Evolutionary conservation across 2,329 filamentous ascomycete genomes (phyloP), one percentile per base, ranked within the genome.

Genomic region (Zopfia rhizophila): DNA sequence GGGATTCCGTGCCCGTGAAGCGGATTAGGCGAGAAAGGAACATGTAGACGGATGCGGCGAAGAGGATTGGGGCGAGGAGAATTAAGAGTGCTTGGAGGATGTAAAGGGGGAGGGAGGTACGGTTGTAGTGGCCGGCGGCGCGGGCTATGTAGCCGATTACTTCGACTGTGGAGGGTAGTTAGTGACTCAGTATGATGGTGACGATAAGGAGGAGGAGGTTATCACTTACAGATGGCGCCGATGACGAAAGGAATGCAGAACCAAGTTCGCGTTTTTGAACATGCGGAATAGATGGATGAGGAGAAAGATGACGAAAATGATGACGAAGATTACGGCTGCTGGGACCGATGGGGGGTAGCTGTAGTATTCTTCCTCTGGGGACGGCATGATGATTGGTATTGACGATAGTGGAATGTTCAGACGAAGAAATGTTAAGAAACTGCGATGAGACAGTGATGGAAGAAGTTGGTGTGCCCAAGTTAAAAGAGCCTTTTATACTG

Each of bases 21-120:
- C 32, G 38, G 17, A 74, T 65, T 25, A 75, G 54, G 24, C 72
- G 66, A 7, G 68, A 60, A 3, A 75, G 65, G 1, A 65, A 69
- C 72, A 76, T 75, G 65, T 76, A 76, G 27, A 77, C 53, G 2
- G 69, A 69, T 2, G 72, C 73, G 10, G 74, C 72, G 47, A 76
- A 74, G 39, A 76, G 63, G 18, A 70, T 66, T 1, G 74, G 72
- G 0, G 73, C 69, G 13, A 75, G 58, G 2, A 76, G 65, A 30
- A 74, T 56, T 33, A 73, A 56, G 28, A 67, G 56, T 10, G 66
- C 59, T 49, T 75, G 66, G 6, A 72, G 40, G 6, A 75, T 54
- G 60, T 71, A 75, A 3, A 68, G 19, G 69, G 45, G 12, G 40
- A 45, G 51, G 61, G 74, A 29, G 17, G 24, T 12, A 1, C 69